Base-by-base conservation (phyloP, 2,329 filamentous ascomycete genomes). In the Phaeoacremonium minimum region DNA sequence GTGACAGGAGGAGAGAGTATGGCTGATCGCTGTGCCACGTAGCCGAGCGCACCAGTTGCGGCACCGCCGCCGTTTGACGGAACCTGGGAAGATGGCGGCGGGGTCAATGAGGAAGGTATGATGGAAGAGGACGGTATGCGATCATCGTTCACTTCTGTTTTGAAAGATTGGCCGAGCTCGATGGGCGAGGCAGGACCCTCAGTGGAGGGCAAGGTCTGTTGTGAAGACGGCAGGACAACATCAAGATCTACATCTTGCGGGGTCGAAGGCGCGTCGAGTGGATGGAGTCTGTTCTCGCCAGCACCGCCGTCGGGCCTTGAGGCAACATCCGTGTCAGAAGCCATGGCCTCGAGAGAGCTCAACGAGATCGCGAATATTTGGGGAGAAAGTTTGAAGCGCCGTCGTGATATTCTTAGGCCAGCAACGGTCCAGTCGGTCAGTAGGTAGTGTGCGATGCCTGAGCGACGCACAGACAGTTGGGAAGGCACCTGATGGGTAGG, bases 41-140 rank as follows among this genome's bases (percentile, higher is more conserved):
- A 64, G 30, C 47, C 47, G 32, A 54, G 33, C n/a, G n/a, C n/a
- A n/a, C n/a, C n/a, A n/a, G n/a, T n/a, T 49, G 55, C 48, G 19
- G 47, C 38, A 17, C 42, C 47, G 13, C 46, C 49, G 15, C 38
- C 46, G 33, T 50, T 55, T 18, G 56, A 60, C 13, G 60, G 61
- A 6, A 67, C 49, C 48, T 77, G 74, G 2, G 72, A 76, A 2
- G 73, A 77, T 0, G 74, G 73, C 16, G 74, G 75, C 4, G 75
- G 76, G 3, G 75, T 78, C 35, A 77, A 55, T 16, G 75, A 79
- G 3, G 75, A 78, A 5, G 74, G 73, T 38, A 79, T 76, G 33
- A 77, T 58, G 12, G 50, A 53, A 17, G 64, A 60, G n/a, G 63
- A 51, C 14, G 52, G 50, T 2, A 56, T 53, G 28, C 62, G 56